These are phyloP conservation scores for Coemansia sp. DNA, from an alignment of 192 early-diverging fungal species.

Conservation along the genomic window DNA sequence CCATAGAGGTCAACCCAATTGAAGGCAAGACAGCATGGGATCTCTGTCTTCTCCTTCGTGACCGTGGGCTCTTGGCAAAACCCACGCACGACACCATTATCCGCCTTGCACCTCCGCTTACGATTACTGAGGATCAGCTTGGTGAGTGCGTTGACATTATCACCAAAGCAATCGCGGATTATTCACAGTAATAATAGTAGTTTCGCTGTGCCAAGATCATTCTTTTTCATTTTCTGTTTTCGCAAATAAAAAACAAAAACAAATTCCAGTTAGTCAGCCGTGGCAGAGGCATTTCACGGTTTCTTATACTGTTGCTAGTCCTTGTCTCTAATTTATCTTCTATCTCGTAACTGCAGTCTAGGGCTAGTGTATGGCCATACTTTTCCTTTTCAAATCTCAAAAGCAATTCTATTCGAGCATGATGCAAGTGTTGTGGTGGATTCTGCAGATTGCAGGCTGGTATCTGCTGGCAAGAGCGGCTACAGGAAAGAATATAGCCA, in stretches of 20 bases:
- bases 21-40: constrained; percentile 95
- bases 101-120: constrained; percentile 91
- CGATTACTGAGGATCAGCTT: constrained; percentile 92
- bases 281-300: too few species aligned
- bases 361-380: too few species aligned
- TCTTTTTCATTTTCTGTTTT: constrained; percentile 3
- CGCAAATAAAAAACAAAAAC: too few species aligned
- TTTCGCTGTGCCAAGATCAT: neutral
- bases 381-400: neutral
- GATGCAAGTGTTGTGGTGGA: constrained; percentile 16
- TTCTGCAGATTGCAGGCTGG: constrained; percentile 14
- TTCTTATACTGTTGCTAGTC: too few species aligned
- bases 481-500: neutral
- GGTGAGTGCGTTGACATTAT: constrained; percentile 80
- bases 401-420: neutral
- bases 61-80: constrained; percentile 93
- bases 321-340: too few species aligned
- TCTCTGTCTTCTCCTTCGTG: constrained; percentile 89
- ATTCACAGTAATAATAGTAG: constrained; percentile 14
- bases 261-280: too few species aligned
- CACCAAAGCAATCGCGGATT: constrained; percentile 71
- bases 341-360: too few species aligned
- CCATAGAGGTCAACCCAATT: constrained; percentile 89
- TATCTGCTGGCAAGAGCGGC: neutral
- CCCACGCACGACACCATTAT: constrained; percentile 99